Base-by-base conservation (phyloP, 2,329 filamentous ascomycete genomes). In the Calonectria henricotiae region DNA sequence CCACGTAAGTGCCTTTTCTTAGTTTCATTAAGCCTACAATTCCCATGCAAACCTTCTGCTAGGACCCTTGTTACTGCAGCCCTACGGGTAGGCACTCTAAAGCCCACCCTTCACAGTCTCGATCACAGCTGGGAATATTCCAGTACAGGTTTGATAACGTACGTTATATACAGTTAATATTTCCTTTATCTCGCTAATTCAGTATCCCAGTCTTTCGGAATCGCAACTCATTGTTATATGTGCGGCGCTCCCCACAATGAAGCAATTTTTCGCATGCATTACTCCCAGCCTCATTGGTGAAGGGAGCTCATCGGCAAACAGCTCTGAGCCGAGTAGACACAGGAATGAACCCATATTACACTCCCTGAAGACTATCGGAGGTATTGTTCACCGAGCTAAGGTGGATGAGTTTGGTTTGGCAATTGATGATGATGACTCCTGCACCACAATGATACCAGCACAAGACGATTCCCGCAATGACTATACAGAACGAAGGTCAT, bases 221-320 rank as follows among this genome's bases (percentile, higher is more conserved):
- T 62, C 71, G 12, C 71, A 74, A 1, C 71, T 74, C 12, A 70
- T 72, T 4, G 69, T 68, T 5, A 72, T 74, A 6, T 73, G 71
- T 13, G 72, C 62, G 3, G 65, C 65, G 4, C 60, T 74, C 0
- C 65, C 72, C 3, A 74, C 71, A 1, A 20, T 74, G 23, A 72
- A 73, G 1, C 72, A 63, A 1, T 74, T 74, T 12, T 12, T 74
- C 25, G 73, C 66, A 7, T 69, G 69, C 11, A 35, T 74, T 20
- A 69, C 47, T 1, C 71, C 72, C 15, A 54, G 44, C n/a, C 58
- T 74, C 15, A 30, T 49, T 30, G 46, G 46, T 4, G 46, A 49
- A 12, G n/a, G 25, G 4, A 17, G 9, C 46, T 49, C 46, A 30
- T 44, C 41, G 17, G 13, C 46, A n/a, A 49, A 49, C 3, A 49